phyloP scores from a whole-genome alignment of 139 green algal species.

The Ettlia oleoabundans region DNA sequence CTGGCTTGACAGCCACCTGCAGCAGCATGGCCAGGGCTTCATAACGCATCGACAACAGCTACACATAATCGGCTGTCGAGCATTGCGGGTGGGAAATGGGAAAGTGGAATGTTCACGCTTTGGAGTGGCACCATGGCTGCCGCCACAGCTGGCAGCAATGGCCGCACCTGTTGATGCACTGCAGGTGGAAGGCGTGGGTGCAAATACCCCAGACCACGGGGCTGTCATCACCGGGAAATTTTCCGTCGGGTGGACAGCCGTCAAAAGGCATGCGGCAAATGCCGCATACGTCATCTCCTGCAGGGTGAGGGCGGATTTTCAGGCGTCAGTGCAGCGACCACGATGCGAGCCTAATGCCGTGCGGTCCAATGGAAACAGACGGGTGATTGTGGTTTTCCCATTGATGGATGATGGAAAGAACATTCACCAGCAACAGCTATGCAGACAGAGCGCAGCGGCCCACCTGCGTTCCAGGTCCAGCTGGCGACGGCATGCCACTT shows the following conservation, averaged over 20 bases:
- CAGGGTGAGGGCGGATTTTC: neutral
- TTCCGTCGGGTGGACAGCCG: conserved; percentile 65
- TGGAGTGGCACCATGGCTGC: too few species aligned
- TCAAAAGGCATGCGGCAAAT: conserved; percentile 73
- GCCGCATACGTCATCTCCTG: conserved; percentile 69
- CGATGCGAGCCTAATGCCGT: too few species aligned
- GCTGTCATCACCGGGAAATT: conserved; percentile 66
- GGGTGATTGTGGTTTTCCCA: too few species aligned
- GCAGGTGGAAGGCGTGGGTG: conserved; percentile 71
- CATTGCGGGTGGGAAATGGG: too few species aligned
- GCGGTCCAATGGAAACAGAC: too few species aligned
- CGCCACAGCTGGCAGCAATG: too few species aligned
- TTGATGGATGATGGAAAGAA: too few species aligned
- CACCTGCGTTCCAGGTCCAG: conserved; percentile 72
- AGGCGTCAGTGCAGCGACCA: too few species aligned
- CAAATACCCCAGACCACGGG: conserved; percentile 73
- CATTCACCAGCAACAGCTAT: neutral
- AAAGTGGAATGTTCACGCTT: too few species aligned
- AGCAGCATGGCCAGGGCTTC: too few species aligned
- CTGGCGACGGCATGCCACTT: conserved; percentile 63
- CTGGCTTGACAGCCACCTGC: conserved; percentile 64
- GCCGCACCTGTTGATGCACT: conserved; percentile 76
- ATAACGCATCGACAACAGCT: too few species aligned
- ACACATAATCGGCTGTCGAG: too few species aligned
- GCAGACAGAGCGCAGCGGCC: neutral